These are phyloP conservation scores for Flaveria trinervia DNA, from an alignment of 129 eudicot species.

Conservation along the genomic window DNA sequence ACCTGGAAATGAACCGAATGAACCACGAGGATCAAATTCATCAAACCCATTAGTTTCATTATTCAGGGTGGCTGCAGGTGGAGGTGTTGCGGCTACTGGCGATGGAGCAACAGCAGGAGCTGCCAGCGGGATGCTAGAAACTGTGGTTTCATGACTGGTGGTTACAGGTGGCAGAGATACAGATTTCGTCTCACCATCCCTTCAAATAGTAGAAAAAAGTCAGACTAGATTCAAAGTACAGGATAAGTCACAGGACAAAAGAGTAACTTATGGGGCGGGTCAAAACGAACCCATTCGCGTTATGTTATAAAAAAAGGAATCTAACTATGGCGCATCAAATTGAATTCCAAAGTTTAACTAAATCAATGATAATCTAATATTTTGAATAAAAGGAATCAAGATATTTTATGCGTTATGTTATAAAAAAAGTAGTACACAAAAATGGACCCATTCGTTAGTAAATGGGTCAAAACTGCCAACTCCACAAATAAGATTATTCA, in stretches of 20 bases:
- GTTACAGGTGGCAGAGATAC: slow-evolving; percentile 49
- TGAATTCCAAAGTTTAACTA: neutral
- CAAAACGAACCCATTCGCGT: neutral
- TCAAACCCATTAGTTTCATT: slow-evolving; percentile 61
- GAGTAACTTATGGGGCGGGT: neutral
- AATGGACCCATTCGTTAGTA: neutral
- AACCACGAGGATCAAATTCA: slow-evolving; percentile 85
- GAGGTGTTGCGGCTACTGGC: slow-evolving; percentile 39
- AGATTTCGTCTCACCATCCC: slow-evolving; percentile 70
- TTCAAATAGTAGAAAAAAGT: slow-evolving; percentile 23
- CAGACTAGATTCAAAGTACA: slow-evolving; percentile 18
- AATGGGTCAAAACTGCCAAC: neutral
- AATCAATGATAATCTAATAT: neutral
- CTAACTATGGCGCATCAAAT: neutral
- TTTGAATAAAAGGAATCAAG: neutral
- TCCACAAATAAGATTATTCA: neutral
- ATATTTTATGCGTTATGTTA: neutral
- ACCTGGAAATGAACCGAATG: slow-evolving; percentile 73
- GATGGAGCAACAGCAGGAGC: slow-evolving; percentile 39
- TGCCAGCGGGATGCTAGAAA: slow-evolving; percentile 19
- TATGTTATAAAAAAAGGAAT: no score
- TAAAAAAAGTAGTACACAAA: neutral
- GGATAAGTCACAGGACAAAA: neutral
- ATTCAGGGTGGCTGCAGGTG: slow-evolving; percentile 39
- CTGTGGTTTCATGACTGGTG: slow-evolving; percentile 41